Evolutionary conservation across 1,284 basidiomycete genomes (phyloP), one percentile per base, ranked within the genome.

Genomic region (Cutaneotrichosporon sp.): DNA sequence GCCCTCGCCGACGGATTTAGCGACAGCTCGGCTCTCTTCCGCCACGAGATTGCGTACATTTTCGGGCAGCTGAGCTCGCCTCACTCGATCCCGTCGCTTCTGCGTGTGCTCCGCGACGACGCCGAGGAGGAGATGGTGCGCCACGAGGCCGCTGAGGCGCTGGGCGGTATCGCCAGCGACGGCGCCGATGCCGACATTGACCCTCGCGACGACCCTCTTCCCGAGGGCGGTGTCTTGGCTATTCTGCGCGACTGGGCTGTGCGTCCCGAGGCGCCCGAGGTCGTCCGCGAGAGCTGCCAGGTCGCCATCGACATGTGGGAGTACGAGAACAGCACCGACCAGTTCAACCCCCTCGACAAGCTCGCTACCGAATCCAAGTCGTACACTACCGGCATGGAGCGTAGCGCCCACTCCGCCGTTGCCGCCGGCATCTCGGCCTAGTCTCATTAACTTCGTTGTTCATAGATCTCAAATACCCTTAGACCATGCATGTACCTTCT

Each of bases 261-360:
- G 34, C 85, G 88, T 67, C 82, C 85, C 60, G 89, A 92, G 70
- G 88, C 91, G 6, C 96, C 96, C 0, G 82, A 86, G 9, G 95
- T 99, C 13, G 97, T 99, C 1, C 85, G 90, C 60, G 95, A 99
- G 81, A 97, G 93, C 72, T 99, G 97, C 81, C 88, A 95, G 74
- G 89, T 99, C 59, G 97, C 96, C 1, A 86, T 99, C 62, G 97
- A 99, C 78, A 95, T 97, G 92, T 95, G 90, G 87, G 91, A 95
- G 89, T 89, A 95, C 76, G 93, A 95, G 79, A 92, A 93, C 76
- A 94, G 92, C 26, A 85, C 75, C 6, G 76, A 85, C 65, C 89
- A 93, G 75, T 96, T 96, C 82, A 91, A 95, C 78, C 94, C 93
- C 66, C 85, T 88, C 11, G 84, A 89, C 74, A 84, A 82, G 16